Conservation (phyloP, 2,329 filamentous ascomycete species). For the Monosporascus sp. region DNA sequence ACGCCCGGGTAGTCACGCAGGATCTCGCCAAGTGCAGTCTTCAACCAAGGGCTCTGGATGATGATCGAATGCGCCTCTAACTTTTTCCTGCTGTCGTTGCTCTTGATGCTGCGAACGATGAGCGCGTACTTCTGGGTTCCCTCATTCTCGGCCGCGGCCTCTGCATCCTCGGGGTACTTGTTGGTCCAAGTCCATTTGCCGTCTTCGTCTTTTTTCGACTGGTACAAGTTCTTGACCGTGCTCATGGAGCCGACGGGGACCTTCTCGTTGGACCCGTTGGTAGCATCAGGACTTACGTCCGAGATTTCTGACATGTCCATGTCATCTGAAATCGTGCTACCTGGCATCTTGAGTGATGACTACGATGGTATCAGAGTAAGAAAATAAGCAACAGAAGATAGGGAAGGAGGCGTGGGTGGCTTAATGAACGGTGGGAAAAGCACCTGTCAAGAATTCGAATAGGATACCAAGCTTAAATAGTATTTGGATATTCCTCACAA, state of each 20-base stretch:
- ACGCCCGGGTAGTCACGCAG: constrained; percentile 56
- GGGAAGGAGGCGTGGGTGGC: no score
- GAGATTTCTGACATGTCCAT: no score
- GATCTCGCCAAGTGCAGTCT: constrained; percentile 48
- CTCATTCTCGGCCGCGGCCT: constrained; percentile 54
- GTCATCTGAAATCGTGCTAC: no score
- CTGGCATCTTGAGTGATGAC: no score
- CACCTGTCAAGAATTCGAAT: no score
- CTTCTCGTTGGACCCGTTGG: no score
- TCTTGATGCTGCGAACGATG: constrained; percentile 53
- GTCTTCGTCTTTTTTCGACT: constrained; percentile 38
- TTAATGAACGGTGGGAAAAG: no score
- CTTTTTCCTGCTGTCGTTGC: constrained; percentile 53
- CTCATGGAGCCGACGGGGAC: constrained; percentile 29
- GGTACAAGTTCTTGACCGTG: constrained; percentile 38
- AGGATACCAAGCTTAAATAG: no score
- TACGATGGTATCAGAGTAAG: no score
- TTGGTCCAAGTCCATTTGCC: constrained; percentile 51
- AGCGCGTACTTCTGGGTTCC: constrained; percentile 58
- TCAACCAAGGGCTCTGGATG: constrained; percentile 58
- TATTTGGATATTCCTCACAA: no score
- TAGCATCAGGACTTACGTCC: no score
- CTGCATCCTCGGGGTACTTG: constrained; percentile 48
- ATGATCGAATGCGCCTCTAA: constrained; percentile 58
- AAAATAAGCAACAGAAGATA: no score